Evolutionary conservation across 768 basidiomycete species (phyloP).

Genomic region (Pisolithus orientalis): DNA sequence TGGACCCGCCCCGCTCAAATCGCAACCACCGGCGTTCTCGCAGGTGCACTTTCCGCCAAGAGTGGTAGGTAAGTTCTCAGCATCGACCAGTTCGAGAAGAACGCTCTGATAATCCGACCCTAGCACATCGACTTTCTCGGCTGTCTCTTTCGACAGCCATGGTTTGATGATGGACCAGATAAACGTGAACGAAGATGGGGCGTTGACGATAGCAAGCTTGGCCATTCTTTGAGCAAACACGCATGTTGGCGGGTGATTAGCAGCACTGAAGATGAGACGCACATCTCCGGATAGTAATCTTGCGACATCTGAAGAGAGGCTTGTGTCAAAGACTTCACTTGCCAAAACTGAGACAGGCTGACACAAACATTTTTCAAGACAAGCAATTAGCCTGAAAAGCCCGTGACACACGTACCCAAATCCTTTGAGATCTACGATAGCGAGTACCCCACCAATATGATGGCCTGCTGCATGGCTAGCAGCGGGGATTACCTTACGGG

Average conservation of each 20-base stretch:
- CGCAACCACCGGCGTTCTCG: conserved; percentile 48
- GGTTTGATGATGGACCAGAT: conserved; percentile 67
- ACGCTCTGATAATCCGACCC: conserved; percentile 52
- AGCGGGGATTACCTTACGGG: conserved; percentile 63
- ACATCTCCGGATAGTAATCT: conserved; percentile 78
- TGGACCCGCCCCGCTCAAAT: conserved; percentile 58
- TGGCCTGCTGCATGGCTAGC: conserved; percentile 50
- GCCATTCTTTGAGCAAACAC: conserved; percentile 49
- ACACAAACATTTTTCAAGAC: neutral
- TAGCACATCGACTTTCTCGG: conserved; percentile 59
- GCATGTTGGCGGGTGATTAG: neutral
- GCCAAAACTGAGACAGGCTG: conserved; percentile 69
- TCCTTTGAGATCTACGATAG: conserved; percentile 65
- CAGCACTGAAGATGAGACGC: conserved; percentile 12
- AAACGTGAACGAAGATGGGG: conserved; percentile 63
- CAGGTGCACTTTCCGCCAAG: conserved; percentile 69
- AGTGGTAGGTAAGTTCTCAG: conserved; percentile 51
- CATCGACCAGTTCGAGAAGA: conserved; percentile 55
- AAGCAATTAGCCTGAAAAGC: neutral
- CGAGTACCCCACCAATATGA: conserved; percentile 45
- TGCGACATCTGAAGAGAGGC: conserved; percentile 69
- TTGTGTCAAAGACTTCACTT: conserved; percentile 59
- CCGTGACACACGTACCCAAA: conserved; percentile 45
- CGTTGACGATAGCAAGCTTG: conserved; percentile 64
- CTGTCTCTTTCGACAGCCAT: conserved; percentile 71